A percentile compares a stretch with the other conserved stretches of the same genome.
Evolutionary conservation across 352 stramenopile genomes (phyloP).

Genomic region (Phytophthora hybrid): DNA sequence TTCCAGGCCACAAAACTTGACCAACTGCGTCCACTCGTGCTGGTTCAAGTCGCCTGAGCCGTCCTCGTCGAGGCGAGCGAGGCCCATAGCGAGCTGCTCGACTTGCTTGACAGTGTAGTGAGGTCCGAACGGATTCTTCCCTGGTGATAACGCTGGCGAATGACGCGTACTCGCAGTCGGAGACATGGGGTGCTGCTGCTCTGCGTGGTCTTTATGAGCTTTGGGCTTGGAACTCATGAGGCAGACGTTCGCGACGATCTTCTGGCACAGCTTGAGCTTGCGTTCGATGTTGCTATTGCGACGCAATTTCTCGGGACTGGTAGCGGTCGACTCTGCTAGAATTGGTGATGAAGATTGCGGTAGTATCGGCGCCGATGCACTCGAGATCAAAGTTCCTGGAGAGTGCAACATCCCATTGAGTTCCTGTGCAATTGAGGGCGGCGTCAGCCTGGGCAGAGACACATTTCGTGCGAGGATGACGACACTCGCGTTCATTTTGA

Average conservation of each 20-base stretch:
- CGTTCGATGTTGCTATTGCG: slow-evolving; percentile 60
- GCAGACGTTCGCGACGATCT: slow-evolving; percentile 40
- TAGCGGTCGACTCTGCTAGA: not conserved
- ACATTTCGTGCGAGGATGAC: slow-evolving; percentile 48
- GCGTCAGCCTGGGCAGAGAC: slow-evolving; percentile 46
- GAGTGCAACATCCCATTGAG: not conserved
- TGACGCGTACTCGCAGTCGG: slow-evolving; percentile 12
- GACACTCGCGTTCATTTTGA: slow-evolving; percentile 49
- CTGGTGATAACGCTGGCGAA: slow-evolving; percentile 11
- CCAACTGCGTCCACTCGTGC: slow-evolving; percentile 62
- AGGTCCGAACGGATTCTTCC: slow-evolving; percentile 61
- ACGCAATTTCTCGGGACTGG: slow-evolving; percentile 25
- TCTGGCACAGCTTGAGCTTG: slow-evolving; percentile 68
- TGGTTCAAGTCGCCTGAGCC: slow-evolving; percentile 64
- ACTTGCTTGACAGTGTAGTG: slow-evolving; percentile 69
- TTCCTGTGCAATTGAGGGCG: slow-evolving; percentile 7
- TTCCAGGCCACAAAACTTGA: slow-evolving; percentile 37
- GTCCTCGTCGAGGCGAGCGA: slow-evolving; percentile 66
- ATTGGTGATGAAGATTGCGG: not conserved
- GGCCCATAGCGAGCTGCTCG: slow-evolving; percentile 56
- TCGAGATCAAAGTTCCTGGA: slow-evolving; percentile 27
- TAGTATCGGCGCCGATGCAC: slow-evolving; percentile 36
- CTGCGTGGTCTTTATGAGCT: slow-evolving; percentile 14
- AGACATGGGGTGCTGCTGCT: slow-evolving; percentile 15
- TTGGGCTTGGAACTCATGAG: slow-evolving; percentile 31